These are phyloP conservation scores for Jackrogersella multiformis DNA, from an alignment of 495 filamentous ascomycete genomes.

Conservation along the genomic window DNA sequence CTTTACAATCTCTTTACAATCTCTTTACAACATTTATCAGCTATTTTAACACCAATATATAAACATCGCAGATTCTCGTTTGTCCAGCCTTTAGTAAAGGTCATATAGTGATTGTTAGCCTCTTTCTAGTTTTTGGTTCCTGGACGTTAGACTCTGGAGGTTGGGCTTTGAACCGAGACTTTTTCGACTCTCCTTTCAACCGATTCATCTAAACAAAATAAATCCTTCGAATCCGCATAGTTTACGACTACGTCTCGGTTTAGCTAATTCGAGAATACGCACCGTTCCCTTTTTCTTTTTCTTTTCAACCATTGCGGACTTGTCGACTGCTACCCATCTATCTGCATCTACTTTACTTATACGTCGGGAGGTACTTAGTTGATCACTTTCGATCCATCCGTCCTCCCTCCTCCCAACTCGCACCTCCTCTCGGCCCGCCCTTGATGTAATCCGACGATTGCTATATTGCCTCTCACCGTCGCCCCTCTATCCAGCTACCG, in stretches of 20 bases:
- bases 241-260: slow-evolving; percentile 14
- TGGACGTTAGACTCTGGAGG: not conserved
- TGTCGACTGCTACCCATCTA: not conserved
- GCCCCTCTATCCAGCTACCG: not conserved
- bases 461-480: not conserved
- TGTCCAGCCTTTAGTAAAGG: not conserved
- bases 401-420: too few relatives aligned
- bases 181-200: not conserved
- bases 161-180: not conserved
- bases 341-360: not conserved
- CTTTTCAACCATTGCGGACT: not conserved
- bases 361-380: not conserved
- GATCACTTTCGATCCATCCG: not conserved
- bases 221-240: slow-evolving; percentile 7
- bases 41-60: too few relatives aligned
- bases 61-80: not conserved
- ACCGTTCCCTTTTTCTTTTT: not conserved
- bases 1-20: not conserved
- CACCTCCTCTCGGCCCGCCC: not conserved
- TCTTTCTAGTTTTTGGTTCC: not conserved
- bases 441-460: slow-evolving; percentile 28
- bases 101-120: not conserved
- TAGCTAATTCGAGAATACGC: not conserved
- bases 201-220: not conserved
- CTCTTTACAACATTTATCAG: not conserved